A percentile compares a stretch with the other conserved stretches of the same genome.
Evolutionary conservation across 495 filamentous ascomycete genomes (phyloP).

Genomic region (Daldinia caldariorum): DNA sequence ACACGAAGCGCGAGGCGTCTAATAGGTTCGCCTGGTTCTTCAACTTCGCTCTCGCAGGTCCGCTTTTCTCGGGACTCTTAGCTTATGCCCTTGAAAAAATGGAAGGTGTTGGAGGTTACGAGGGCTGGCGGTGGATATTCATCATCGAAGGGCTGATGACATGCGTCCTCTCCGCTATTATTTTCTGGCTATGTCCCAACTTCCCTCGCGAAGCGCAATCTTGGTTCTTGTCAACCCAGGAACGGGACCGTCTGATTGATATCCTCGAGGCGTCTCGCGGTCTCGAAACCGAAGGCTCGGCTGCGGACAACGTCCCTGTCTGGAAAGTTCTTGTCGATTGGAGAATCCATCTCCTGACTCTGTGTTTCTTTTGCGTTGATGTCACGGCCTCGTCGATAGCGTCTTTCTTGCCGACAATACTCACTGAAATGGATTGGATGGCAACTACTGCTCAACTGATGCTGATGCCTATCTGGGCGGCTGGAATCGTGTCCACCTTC

Average conservation of each 20-base stretch:
- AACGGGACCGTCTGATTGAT: slow-evolving; percentile 70
- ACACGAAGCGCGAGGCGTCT: slow-evolving; percentile 41
- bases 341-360: slow-evolving; percentile 41
- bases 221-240: slow-evolving; percentile 68
- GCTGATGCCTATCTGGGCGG: slow-evolving; percentile 38
- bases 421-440: slow-evolving; percentile 35
- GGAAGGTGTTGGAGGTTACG: slow-evolving; percentile 67
- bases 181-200: slow-evolving; percentile 77
- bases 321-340: slow-evolving; percentile 38
- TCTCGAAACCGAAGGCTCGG: slow-evolving; percentile 28
- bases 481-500: slow-evolving; percentile 36
- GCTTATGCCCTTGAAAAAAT: slow-evolving; percentile 71
- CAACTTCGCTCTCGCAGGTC: slow-evolving; percentile 42
- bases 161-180: slow-evolving; percentile 68
- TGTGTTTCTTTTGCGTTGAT: slow-evolving; percentile 43
- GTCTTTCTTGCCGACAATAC: slow-evolving; percentile 40
- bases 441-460: slow-evolving; percentile 36
- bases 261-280: slow-evolving; percentile 58
- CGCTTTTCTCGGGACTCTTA: slow-evolving; percentile 63
- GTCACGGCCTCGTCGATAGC: slow-evolving; percentile 37
- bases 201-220: slow-evolving; percentile 73
- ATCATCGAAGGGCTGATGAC: slow-evolving; percentile 72
- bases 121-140: slow-evolving; percentile 79
- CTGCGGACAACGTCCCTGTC: slow-evolving; percentile 31
- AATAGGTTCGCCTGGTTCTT: slow-evolving; percentile 46